phyloP scores from a whole-genome alignment of 1,139 yeast species.

The Debaryomyces sp. region DNA sequence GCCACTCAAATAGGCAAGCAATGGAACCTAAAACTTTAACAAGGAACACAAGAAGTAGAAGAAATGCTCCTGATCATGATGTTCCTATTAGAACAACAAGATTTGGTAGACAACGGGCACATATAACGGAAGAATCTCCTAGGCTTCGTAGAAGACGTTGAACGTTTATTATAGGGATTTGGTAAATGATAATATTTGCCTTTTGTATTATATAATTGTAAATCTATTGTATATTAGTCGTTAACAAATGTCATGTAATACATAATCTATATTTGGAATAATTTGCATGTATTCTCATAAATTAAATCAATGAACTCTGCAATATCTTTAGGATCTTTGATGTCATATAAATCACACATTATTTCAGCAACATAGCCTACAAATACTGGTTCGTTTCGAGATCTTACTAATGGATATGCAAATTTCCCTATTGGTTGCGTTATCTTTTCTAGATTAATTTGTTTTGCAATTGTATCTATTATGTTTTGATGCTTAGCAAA shows the following conservation, averaged over 20 bases:
- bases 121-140: neutral
- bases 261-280: slow-evolving; percentile 46
- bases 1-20: neutral
- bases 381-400: slow-evolving; percentile 90
- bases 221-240: slow-evolving; percentile 6
- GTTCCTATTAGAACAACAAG: neutral
- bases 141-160: neutral
- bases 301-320: slow-evolving; percentile 60
- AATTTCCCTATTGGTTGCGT: slow-evolving; percentile 29
- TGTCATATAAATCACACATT: slow-evolving; percentile 55
- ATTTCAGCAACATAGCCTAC: slow-evolving; percentile 83
- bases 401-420: slow-evolving; percentile 65
- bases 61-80: neutral
- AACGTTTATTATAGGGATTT: neutral
- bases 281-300: slow-evolving; percentile 61
- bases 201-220: slow-evolving; percentile 1
- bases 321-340: slow-evolving; percentile 46
- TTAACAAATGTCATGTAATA: neutral
- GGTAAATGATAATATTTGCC: neutral
- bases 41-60: neutral
- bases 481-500: slow-evolving; percentile 37
- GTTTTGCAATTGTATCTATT: slow-evolving; percentile 19
- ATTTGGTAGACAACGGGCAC: slow-evolving; percentile 4
- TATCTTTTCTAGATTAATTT: slow-evolving; percentile 9
- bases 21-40: neutral